These are phyloP conservation scores for Cryptosporidium ubiquitum DNA, from an alignment of 169 alveolate genomes.

Conservation along the genomic window DNA sequence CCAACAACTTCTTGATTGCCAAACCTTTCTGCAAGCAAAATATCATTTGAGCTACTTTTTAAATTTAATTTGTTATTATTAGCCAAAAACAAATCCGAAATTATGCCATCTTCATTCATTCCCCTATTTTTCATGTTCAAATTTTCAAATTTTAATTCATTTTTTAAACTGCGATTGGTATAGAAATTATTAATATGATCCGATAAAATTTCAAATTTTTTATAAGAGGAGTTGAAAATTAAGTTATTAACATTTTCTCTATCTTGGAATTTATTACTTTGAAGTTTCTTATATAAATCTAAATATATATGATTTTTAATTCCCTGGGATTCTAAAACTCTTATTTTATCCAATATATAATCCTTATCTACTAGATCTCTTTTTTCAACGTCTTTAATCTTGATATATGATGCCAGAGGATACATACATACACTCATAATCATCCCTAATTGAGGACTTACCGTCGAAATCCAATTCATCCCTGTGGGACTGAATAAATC, in stretches of 20 bases:
- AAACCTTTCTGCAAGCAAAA: constrained; percentile 38
- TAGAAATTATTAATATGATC: not conserved
- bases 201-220: not conserved
- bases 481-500: constrained; percentile 44
- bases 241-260: not conserved
- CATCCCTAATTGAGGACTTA: constrained; percentile 46
- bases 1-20: constrained; percentile 3
- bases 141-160: not conserved
- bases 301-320: not conserved
- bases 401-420: constrained; percentile 56
- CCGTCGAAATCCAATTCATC: constrained; percentile 49
- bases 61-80: not conserved
- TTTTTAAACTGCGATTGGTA: not conserved
- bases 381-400: not conserved
- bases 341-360: constrained; percentile 4
- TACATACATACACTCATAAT: constrained; percentile 40
- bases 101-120: not conserved
- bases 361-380: not conserved
- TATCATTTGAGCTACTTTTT: constrained; percentile 6
- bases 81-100: not conserved
- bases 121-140: not conserved
- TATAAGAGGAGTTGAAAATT: not conserved
- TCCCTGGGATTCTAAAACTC: constrained; percentile 15
- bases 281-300: constrained; percentile 11
- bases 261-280: not conserved